Conservation (phyloP, 2,329 filamentous ascomycete genomes). For the Zymoseptoria tritici region DNA sequence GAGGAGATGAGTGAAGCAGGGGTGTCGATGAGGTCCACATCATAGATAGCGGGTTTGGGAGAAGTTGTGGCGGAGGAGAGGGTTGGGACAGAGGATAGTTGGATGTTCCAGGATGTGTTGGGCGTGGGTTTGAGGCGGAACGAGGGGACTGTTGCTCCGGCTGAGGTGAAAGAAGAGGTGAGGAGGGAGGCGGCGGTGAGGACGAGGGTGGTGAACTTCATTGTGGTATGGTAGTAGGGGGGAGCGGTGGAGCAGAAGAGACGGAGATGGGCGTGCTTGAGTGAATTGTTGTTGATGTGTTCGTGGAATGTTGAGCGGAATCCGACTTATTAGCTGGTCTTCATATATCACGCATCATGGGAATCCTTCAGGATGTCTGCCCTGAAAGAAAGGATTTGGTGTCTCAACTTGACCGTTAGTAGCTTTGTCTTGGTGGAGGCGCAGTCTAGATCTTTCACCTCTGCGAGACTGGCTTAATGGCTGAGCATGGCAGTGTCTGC, state of each 20-base stretch:
- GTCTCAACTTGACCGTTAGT: not conserved
- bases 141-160: not conserved
- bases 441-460: not conserved
- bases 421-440: not conserved
- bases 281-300: no score
- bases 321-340: not conserved
- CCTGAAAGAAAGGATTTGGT: not conserved
- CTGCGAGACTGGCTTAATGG: not conserved
- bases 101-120: conserved; percentile 13
- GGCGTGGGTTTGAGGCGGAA: conserved; percentile 7
- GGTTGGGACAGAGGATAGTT: conserved; percentile 6
- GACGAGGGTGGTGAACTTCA: not conserved
- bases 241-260: not conserved
- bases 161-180: not conserved
- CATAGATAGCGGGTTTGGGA: conserved; percentile 7
- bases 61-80: not conserved
- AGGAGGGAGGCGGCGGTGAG: not conserved
- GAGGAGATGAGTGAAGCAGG: not conserved
- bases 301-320: no score
- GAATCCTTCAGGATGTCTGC: not conserved
- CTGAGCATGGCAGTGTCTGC: not conserved
- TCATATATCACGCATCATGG: not conserved
- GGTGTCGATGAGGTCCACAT: conserved; percentile 10
- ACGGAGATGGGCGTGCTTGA: not conserved
- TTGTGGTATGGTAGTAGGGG: not conserved